Evolutionary conservation across 345 rosid genomes (phyloP).

Genomic region (Lumnitzera littorea): DNA sequence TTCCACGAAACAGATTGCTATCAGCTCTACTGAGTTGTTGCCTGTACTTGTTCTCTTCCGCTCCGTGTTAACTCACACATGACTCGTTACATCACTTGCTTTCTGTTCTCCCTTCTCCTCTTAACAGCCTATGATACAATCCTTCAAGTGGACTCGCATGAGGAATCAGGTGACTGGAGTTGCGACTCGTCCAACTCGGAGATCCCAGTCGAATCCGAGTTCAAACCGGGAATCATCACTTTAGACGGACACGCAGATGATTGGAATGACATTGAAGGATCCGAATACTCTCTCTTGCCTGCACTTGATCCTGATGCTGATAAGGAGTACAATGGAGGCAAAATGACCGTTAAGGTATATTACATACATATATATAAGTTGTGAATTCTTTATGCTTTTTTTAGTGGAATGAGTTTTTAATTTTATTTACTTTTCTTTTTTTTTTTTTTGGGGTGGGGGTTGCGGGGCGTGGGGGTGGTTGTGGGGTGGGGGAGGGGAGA

Average conservation of each 20-base stretch:
- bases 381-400: neutral
- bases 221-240: slow-evolving; percentile 69
- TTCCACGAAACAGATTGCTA: too few species aligned
- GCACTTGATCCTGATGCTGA: slow-evolving; percentile 90
- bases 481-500: too few species aligned
- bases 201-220: slow-evolving; percentile 58
- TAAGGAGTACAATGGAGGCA: slow-evolving; percentile 60
- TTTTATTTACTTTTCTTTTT: too few species aligned
- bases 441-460: too few species aligned
- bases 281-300: slow-evolving; percentile 72
- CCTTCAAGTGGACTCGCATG: slow-evolving; percentile 43
- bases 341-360: slow-evolving; percentile 81
- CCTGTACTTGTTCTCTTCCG: too few species aligned
- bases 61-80: too few species aligned
- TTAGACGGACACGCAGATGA: slow-evolving; percentile 87
- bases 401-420: neutral
- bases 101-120: slow-evolving; percentile 9
- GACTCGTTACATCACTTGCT: neutral
- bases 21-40: too few species aligned
- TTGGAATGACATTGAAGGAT: slow-evolving; percentile 71
- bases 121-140: slow-evolving; percentile 12
- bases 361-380: neutral
- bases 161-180: slow-evolving; percentile 85
- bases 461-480: too few species aligned
- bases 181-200: slow-evolving; percentile 55